Evolutionary conservation across 2,329 filamentous ascomycete genomes (phyloP), one percentile per base, ranked within the genome.

Genomic region (Phymatotrichopsis omnivora): DNA sequence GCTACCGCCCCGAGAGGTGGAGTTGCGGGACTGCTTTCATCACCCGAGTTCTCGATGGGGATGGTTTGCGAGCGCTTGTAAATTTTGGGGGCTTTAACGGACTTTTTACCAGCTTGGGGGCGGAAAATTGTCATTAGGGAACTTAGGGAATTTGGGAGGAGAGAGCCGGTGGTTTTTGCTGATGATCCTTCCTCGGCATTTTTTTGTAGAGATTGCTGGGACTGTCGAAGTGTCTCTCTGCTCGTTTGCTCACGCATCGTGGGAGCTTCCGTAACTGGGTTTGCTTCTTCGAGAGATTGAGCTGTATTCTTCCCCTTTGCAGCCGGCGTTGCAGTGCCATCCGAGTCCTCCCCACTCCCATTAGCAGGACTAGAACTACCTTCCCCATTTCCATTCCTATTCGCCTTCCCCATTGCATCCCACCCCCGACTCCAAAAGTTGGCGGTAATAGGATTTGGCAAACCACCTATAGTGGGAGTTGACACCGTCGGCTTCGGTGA

Each of bases 11-110:
- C 12, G 4, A 20, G 3, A 35, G 32, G 32, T 35, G 12, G 23
- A 1, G 5, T 16, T 17, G 11, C 20, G 35, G 12, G 35, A 38
- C 20, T 6, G 14, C n/a, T n/a, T n/a, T n/a, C n/a, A n/a, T n/a
- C n/a, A n/a, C n/a, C n/a, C n/a, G n/a, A n/a, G 19, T 42, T 33
- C 2, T 45, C 36, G 14, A 41, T n/a, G 16, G 32, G n/a, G 24
- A 46, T 45, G n/a, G 50, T 54, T 37, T 54, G 52, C 12, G 49
- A 53, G 12, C 52, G 52, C 12, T 42, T 45, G 34, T 54, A 54
- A 25, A 54, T 54, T 22, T 53, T 54, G 5, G 52, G 42, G 4
- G 49, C 41, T 44, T 42, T 53, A 11, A 41, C 36, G 28, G 44
- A 38, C 5, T 12, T 23, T 10, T 34, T 16, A 22, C 38, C 20